phyloP scores from a whole-genome alignment of 2,329 filamentous ascomycete species.

The Trichoderma oligosporum region DNA sequence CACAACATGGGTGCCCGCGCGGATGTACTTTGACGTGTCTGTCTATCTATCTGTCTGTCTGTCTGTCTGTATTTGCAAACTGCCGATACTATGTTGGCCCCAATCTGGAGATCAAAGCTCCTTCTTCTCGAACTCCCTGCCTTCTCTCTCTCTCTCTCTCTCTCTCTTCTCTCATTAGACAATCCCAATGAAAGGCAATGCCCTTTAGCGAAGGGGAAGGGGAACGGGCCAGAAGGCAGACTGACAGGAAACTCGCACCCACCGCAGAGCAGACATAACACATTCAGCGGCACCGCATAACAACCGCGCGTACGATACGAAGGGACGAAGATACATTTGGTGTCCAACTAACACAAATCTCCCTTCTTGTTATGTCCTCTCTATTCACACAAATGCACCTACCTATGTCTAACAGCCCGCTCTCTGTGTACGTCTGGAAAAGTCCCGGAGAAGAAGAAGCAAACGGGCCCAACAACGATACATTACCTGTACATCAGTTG shows the following conservation, averaged over 20 bases:
- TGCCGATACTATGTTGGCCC: constrained; percentile 23
- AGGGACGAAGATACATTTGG: no score
- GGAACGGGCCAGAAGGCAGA: constrained; percentile 21
- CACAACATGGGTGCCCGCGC: constrained; percentile 14
- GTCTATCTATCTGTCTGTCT: no score
- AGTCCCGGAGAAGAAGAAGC: constrained; percentile 17
- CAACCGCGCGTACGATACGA: constrained; percentile 14
- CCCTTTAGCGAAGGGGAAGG: constrained; percentile 18
- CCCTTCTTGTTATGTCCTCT: constrained; percentile 5
- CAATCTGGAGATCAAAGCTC: constrained; percentile 29
- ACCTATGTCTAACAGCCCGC: constrained; percentile 16
- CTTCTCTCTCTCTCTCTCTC: constrained; percentile 13
- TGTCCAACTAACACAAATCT: constrained; percentile 18
- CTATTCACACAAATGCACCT: constrained; percentile 8
- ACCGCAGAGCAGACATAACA: constrained; percentile 17
- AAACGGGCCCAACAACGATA: constrained; percentile 22
- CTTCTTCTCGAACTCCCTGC: constrained; percentile 23
- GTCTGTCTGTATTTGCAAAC: constrained; percentile 24
- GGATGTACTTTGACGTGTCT: constrained; percentile 32
- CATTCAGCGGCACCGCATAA: constrained; percentile 9
- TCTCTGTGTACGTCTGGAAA: constrained; percentile 7
- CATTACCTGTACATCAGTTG: no score
- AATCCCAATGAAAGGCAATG: constrained; percentile 7
- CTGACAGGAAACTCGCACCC: constrained; percentile 17
- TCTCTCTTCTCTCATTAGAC: constrained; percentile 14